Base-by-base conservation (phyloP, 2,329 filamentous ascomycete species). In the Ceratocystis cacaofunesta region DNA sequence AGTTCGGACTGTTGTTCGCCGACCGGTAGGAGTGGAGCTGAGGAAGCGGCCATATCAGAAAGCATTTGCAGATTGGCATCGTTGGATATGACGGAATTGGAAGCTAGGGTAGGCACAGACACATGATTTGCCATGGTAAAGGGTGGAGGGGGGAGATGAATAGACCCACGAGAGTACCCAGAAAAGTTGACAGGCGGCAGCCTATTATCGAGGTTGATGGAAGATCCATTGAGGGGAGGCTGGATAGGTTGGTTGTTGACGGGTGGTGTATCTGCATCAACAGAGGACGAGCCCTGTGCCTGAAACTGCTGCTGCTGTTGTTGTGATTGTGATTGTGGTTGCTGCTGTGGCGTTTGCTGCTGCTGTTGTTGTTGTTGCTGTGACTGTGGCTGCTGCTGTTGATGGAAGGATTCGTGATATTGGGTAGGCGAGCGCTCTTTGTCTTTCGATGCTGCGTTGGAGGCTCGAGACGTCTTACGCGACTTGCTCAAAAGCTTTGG, bases 401-500 rank as follows among this genome's bases (percentile, higher is more conserved):
- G 15, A n/a, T 55, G 46, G 19, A 62, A 50, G n/a, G 61, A 7
- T 15, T 46, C 52, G 46, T 64, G 48, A 41, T 28, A 19, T 60
- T 64, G 52, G 41, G 64, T 28, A 43, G 57, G 32, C 19, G 63
- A 65, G 52, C n/a, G 52, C 6, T 58, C 52, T 30, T 58, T 58
- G 4, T 58, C 52, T 30, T 58, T 58, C 15, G 52, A 30, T n/a
- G 52, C 15, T 1, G 52, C 28, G 28, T 65, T 43, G 46, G 43
- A 36, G 43, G 61, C 61, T 30, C 81, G 82, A n/a, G 77, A 72
- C 70, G 81, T 84, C 68, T 81, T 76, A 30, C 77, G 76, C 64
- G 80, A 76, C 70, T 71, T 75, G 68, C 75, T 68, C 41, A 68
- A 46, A 10, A 60, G 58, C 12, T 65, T 58, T 1, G 61, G 25